Percentiles rank a stretch among this genome's conserved stretches.
Evolutionary conservation across 140 eudicot genomes (phyloP).

Genomic region (Oenanthe javanica): DNA sequence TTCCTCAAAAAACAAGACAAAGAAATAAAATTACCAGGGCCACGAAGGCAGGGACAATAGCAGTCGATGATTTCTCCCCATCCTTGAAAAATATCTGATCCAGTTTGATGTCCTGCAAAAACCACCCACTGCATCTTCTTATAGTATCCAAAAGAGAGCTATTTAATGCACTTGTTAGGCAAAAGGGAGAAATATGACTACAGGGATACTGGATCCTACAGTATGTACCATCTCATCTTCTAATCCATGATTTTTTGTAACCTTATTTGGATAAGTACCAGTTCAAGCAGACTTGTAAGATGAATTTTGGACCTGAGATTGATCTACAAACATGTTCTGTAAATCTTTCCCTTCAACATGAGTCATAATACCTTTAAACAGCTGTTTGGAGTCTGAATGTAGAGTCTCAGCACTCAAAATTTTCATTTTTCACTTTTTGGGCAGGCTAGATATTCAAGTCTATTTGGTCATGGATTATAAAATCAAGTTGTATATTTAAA

Average conservation of each 20-base stretch:
- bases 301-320: background rate
- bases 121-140: background rate
- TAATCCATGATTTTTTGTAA: background rate
- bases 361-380: background rate
- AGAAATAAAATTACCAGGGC: background rate
- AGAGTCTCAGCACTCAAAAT: background rate
- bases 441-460: background rate
- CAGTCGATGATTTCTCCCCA: background rate
- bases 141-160: background rate
- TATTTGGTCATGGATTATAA: background rate
- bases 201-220: background rate
- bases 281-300: background rate
- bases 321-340: background rate
- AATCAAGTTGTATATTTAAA: background rate
- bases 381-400: background rate
- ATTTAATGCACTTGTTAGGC: background rate
- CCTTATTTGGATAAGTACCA: background rate
- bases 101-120: constrained; percentile 2
- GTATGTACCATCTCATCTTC: constrained; percentile 1
- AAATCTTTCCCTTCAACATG: background rate
- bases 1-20: background rate
- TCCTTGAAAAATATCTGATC: background rate
- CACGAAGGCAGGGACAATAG: background rate
- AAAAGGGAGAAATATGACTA: background rate
- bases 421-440: background rate